Conservation (phyloP, 1,139 yeast genomes). For the Debaryomyces sp. region DNA sequence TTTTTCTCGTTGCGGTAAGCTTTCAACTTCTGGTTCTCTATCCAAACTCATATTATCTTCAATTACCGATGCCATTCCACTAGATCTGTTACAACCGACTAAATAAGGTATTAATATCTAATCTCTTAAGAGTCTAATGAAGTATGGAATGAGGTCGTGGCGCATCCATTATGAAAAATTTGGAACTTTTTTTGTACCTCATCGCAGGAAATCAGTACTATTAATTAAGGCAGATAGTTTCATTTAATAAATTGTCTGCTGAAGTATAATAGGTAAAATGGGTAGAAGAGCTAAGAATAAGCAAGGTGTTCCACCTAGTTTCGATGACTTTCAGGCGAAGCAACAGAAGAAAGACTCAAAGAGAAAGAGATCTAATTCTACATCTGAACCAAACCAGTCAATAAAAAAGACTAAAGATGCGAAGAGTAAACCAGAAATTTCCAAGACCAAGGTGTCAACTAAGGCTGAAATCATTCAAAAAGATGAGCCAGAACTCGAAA, state of each 20-base stretch:
- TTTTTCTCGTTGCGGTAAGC: slow-evolving; percentile 11
- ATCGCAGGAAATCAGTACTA: slow-evolving; percentile 9
- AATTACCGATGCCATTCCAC: neutral
- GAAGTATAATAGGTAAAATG: slow-evolving; percentile 45
- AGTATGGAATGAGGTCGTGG: slow-evolving; percentile 11
- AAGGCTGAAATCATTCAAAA: slow-evolving; percentile 45
- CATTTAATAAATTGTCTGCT: neutral
- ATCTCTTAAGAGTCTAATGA: neutral
- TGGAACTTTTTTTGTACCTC: slow-evolving; percentile 13
- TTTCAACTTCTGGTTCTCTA: neutral
- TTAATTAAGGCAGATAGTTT: slow-evolving; percentile 1
- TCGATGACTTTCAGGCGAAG: slow-evolving; percentile 74
- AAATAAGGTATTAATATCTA: neutral
- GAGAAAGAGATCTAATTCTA: slow-evolving; percentile 23
- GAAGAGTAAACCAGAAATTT: slow-evolving; percentile 29
- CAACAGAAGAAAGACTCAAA: slow-evolving; percentile 51
- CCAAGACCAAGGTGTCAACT: slow-evolving; percentile 18
- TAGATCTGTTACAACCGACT: neutral
- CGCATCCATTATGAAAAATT: slow-evolving; percentile 12
- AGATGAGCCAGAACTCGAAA: slow-evolving; percentile 58
- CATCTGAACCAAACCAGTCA: slow-evolving; percentile 25
- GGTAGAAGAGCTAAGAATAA: slow-evolving; percentile 92
- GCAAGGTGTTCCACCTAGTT: slow-evolving; percentile 86
- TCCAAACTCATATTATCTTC: neutral
- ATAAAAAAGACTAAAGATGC: slow-evolving; percentile 21